phyloP scores from a whole-genome alignment of 352 stramenopile genomes.

The Phytophthora niederhauseri region DNA sequence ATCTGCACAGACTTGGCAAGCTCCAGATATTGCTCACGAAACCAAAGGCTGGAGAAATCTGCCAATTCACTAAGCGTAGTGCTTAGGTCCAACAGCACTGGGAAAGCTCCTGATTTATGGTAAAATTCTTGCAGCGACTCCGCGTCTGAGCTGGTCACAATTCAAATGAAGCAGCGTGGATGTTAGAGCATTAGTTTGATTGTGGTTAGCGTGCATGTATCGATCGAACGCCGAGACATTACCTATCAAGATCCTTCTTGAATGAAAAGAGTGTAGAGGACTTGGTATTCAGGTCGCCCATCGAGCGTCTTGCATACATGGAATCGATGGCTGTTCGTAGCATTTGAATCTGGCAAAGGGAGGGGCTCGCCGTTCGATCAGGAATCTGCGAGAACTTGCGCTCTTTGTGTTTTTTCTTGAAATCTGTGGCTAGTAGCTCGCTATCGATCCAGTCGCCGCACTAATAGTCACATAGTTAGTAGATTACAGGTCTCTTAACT shows the following conservation, averaged over 20 bases:
- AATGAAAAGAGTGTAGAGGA: constrained; percentile 56
- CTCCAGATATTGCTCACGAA: constrained; percentile 84
- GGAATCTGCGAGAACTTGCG: constrained; percentile 45
- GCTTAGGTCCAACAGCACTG: constrained; percentile 58
- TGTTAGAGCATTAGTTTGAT: background rate
- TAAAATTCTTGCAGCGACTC: constrained; percentile 67
- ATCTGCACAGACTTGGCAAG: constrained; percentile 74
- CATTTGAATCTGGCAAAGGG: constrained; percentile 57
- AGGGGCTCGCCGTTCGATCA: constrained; percentile 34
- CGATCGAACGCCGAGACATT: constrained; percentile 2
- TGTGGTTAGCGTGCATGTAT: background rate
- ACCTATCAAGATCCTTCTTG: constrained; percentile 85
- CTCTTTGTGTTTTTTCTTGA: constrained; percentile 57
- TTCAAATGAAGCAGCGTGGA: background rate
- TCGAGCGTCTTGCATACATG: constrained; percentile 69
- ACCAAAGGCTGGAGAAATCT: constrained; percentile 82
- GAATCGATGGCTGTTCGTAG: constrained; percentile 58
- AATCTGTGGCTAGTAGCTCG: constrained; percentile 47
- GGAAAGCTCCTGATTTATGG: constrained; percentile 48
- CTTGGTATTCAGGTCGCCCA: constrained; percentile 63
- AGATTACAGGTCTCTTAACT: background rate
- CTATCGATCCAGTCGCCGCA: constrained; percentile 64
- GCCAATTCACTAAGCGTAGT: constrained; percentile 51
- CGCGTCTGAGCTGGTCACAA: constrained; percentile 59
- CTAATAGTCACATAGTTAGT: constrained; percentile 26